Base-by-base conservation (phyloP, 176 grass and related monocot species). In the Elaeis guineensis region DNA sequence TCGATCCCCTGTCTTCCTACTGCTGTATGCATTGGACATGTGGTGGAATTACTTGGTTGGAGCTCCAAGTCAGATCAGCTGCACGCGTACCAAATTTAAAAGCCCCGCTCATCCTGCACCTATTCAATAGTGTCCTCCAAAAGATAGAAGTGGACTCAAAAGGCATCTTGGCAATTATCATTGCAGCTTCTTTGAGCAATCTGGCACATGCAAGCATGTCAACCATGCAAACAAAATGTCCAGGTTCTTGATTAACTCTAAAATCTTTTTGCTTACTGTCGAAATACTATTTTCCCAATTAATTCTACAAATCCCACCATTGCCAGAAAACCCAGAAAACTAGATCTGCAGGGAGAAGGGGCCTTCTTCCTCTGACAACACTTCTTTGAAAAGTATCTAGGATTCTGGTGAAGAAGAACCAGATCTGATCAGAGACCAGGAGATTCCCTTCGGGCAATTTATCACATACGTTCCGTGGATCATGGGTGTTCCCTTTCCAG, bases 71-170 rank as follows among this genome's bases (percentile, higher is more conserved):
- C 56, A 23, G 2, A 25, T 28, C 22, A 3, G 19, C 14, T 24
- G 56, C 56, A 58, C 25, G 25, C 15, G 25, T 5, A 22, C 56
- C 19, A 15, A 58, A 58, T 7, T 58, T 58, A 22, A 58, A 58
- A 22, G 56, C 56, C 56, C 22, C 1, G 5, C 21, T 24, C 15
- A 25, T 58, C 56, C 56, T 26, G 24, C 21, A 58, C 15, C 56
- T 6, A 16, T 58, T 58, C 56, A 58, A 58, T 15, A 16, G 15
- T 58, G 56, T 58, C 56, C 14, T 58, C 56, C 55, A 24, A 57
- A 57, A 57, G 20, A 57, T 58, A 3, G 56, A 19, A 58, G 22
- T 58, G 25, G 56, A 19, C 16, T 58, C 56, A 58, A 58, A 58
- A 25, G 6, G 56, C 56, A 28, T 58, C 56, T 58, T 58, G 56